Evolutionary conservation across 2,329 filamentous ascomycete genomes (phyloP).

Genomic region (Ilyonectria sp.): DNA sequence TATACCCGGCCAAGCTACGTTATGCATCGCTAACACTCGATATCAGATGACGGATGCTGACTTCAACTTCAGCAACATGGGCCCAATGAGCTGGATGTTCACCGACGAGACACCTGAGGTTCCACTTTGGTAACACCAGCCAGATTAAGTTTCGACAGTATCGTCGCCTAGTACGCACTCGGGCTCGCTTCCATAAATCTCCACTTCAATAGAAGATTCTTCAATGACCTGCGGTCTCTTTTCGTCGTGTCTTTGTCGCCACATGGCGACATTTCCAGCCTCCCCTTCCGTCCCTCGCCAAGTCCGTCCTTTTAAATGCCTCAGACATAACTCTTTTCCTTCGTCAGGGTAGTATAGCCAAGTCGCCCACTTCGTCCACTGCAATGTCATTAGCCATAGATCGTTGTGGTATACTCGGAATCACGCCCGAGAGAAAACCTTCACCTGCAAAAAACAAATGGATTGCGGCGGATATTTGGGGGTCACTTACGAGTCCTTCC

Average conservation of each 20-base stretch:
- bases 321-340: slow-evolving; percentile 61
- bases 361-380: slow-evolving; percentile 67
- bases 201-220: background rate
- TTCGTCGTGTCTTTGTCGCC: slow-evolving; percentile 23
- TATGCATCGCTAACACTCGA: background rate
- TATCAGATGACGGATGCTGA: slow-evolving; percentile 17
- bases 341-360: slow-evolving; percentile 69
- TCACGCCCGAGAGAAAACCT: background rate
- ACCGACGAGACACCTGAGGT: background rate
- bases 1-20: rapidly evolving
- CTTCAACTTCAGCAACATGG: slow-evolving; percentile 14
- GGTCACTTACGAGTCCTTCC: slow-evolving; percentile 53
- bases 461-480: background rate
- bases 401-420: background rate
- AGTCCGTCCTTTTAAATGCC: slow-evolving; percentile 66
- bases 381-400: background rate
- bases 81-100: slow-evolving; percentile 9
- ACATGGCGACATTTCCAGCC: slow-evolving; percentile 36
- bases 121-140: slow-evolving; percentile 6
- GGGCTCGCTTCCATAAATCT: background rate
- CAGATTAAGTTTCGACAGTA: background rate
- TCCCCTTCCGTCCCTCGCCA: slow-evolving; percentile 58
- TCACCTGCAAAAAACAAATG: too few species aligned
- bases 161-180: background rate
- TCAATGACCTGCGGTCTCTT: background rate